Evolutionary conservation across 495 filamentous ascomycete genomes (phyloP).

Genomic region (Hypoxylon fragiforme): DNA sequence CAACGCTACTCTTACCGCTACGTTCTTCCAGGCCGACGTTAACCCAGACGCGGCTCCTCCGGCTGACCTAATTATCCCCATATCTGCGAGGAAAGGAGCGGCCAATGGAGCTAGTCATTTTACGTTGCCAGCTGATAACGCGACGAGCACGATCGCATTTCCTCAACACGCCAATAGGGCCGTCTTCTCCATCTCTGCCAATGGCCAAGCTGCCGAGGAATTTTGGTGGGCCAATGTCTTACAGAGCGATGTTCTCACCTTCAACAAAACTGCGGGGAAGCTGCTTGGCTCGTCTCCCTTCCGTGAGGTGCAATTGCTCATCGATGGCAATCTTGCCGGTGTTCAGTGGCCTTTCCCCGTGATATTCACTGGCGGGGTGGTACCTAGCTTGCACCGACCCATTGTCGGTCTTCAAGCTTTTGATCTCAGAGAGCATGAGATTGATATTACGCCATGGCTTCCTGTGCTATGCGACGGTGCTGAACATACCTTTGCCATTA

Average conservation of each 20-base stretch:
- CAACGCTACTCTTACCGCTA: slow-evolving; percentile 77
- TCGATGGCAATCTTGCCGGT: slow-evolving; percentile 75
- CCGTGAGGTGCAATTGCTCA: slow-evolving; percentile 78
- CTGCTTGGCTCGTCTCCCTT: slow-evolving; percentile 76
- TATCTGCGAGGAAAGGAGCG: slow-evolving; percentile 63
- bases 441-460: slow-evolving; percentile 81
- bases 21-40: slow-evolving; percentile 61
- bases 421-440: slow-evolving; percentile 78
- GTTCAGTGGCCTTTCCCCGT: slow-evolving; percentile 83
- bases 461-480: slow-evolving; percentile 66
- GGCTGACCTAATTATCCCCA: slow-evolving; percentile 72
- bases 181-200: slow-evolving; percentile 75
- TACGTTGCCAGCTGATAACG: slow-evolving; percentile 64
- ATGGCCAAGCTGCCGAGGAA: slow-evolving; percentile 77
- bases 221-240: slow-evolving; percentile 89
- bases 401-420: slow-evolving; percentile 84
- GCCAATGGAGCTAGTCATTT: slow-evolving; percentile 65
- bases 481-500: slow-evolving; percentile 72
- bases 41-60: slow-evolving; percentile 47
- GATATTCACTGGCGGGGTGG: slow-evolving; percentile 85
- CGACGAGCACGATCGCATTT: slow-evolving; percentile 60
- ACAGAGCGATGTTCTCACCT: slow-evolving; percentile 61
- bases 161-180: slow-evolving; percentile 69
- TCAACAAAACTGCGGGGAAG: slow-evolving; percentile 54
- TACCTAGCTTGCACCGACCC: slow-evolving; percentile 78